Evolutionary conservation across 257 asterid genomes (phyloP).

Genomic region (Agastache rugosa): DNA sequence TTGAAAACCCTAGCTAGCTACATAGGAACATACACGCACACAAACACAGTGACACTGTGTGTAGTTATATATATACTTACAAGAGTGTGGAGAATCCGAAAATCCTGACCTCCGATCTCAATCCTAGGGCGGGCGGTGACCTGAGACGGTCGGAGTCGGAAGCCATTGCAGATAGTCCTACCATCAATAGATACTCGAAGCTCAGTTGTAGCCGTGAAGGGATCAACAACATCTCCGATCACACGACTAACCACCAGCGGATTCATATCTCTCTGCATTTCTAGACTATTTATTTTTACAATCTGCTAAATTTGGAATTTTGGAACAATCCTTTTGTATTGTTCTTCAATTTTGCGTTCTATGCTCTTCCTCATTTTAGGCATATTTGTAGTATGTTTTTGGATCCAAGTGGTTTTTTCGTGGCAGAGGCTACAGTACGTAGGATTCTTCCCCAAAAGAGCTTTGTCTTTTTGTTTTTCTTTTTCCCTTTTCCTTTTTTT

Average conservation of each 20-base stretch:
- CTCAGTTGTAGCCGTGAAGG: constrained; percentile 35
- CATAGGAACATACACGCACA: background rate
- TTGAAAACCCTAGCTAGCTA: constrained; percentile 3
- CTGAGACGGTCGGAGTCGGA: constrained; percentile 42
- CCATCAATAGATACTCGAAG: constrained; percentile 35
- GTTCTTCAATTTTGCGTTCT: background rate
- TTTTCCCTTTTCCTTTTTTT: background rate
- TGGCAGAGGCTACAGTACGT: background rate
- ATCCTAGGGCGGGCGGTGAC: constrained; percentile 42
- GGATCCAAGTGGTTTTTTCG: background rate
- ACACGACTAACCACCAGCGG: constrained; percentile 42
- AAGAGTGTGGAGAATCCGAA: constrained; percentile 48
- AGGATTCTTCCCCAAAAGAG: background rate
- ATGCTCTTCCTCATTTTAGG: background rate
- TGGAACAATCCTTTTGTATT: too few species aligned
- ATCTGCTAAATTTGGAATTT: too few species aligned
- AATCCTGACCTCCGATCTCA: constrained; percentile 46
- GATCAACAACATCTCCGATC: constrained; percentile 37
- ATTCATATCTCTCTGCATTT: constrained; percentile 36
- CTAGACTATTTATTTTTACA: too few species aligned
- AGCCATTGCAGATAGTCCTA: constrained; percentile 34
- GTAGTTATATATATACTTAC: constrained; percentile 29
- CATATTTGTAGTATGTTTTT: constrained; percentile 8
- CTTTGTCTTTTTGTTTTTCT: background rate
- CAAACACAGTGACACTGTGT: background rate